phyloP scores from a whole-genome alignment of 192 early-diverging fungal genomes.

The Backusella psychrophila region DNA sequence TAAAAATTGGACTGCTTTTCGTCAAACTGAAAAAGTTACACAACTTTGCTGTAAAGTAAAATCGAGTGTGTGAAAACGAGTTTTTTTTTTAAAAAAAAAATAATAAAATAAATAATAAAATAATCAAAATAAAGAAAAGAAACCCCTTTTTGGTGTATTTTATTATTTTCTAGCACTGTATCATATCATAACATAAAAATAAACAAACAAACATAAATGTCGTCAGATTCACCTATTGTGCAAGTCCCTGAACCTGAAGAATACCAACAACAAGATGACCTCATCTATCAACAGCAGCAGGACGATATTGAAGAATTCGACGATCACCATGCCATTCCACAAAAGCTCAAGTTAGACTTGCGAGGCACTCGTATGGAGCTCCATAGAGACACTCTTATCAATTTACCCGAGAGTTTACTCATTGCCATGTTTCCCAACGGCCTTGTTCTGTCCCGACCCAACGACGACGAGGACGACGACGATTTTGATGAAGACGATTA shows the following conservation, averaged over 20 bases:
- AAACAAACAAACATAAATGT: slow-evolving; percentile 7
- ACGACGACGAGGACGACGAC: slow-evolving; percentile 35
- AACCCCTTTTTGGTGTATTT: not conserved
- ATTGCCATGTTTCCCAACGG: slow-evolving; percentile 67
- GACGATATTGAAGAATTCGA: slow-evolving; percentile 26
- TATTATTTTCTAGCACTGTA: not conserved
- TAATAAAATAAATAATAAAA: not conserved
- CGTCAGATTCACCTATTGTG: slow-evolving; percentile 51
- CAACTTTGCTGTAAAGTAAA: not conserved
- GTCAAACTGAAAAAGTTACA: not conserved
- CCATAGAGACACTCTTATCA: slow-evolving; percentile 55
- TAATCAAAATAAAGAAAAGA: not conserved
- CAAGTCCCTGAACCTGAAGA: slow-evolving; percentile 44
- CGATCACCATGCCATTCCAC: slow-evolving; percentile 38
- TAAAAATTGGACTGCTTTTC: slow-evolving; percentile 2
- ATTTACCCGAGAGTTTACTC: slow-evolving; percentile 57
- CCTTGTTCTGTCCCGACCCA: slow-evolving; percentile 39
- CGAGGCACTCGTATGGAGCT: slow-evolving; percentile 58
- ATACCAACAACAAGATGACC: slow-evolving; percentile 25
- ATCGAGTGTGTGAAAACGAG: not conserved
- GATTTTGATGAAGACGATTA: slow-evolving; percentile 39
- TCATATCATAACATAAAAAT: not conserved
- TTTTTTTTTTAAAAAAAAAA: not conserved
- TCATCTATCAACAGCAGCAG: slow-evolving; percentile 31
- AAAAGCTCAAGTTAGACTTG: slow-evolving; percentile 54